Conservation (phyloP, 768 basidiomycete species). For the Thelephora ganbajun region DNA sequence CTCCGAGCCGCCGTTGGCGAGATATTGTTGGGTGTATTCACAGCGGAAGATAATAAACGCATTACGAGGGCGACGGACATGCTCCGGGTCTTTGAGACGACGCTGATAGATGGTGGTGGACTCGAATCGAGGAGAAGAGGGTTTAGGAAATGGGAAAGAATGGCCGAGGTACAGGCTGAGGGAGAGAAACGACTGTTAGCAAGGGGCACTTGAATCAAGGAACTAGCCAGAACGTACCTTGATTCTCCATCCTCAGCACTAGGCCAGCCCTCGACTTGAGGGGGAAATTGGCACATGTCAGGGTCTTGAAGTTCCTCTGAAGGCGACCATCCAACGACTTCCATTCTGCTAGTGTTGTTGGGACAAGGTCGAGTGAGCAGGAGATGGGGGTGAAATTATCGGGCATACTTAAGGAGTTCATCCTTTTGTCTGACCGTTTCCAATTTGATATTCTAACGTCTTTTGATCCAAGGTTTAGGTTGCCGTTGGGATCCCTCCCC, state of each 20-base stretch:
- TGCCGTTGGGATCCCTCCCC: too few species aligned
- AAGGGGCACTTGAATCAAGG: too few species aligned
- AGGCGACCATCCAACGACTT: not conserved
- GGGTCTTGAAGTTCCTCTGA: not conserved
- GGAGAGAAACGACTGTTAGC: too few species aligned
- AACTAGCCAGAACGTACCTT: too few species aligned
- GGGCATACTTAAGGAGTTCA: not conserved
- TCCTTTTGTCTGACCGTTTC: too few species aligned
- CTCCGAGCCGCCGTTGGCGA: conserved; percentile 13
- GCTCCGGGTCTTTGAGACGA: not conserved
- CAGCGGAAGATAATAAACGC: conserved; percentile 65
- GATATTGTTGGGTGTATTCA: conserved; percentile 35
- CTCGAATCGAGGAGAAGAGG: not conserved
- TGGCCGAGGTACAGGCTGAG: too few species aligned
- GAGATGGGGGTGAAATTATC: not conserved
- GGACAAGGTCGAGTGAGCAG: not conserved
- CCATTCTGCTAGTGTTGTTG: not conserved
- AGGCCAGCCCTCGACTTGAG: too few species aligned
- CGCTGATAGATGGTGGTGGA: not conserved
- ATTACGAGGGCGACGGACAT: conserved; percentile 49
- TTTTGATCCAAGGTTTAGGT: too few species aligned
- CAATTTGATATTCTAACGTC: too few species aligned
- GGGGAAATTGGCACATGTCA: not conserved
- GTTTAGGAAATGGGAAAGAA: too few species aligned
- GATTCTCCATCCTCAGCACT: too few species aligned